Percentiles rank a stretch among this genome's conserved stretches.
These are phyloP conservation scores for Fusarium continuum DNA, from an alignment of 2,329 filamentous ascomycete species.

Conservation along the genomic window DNA sequence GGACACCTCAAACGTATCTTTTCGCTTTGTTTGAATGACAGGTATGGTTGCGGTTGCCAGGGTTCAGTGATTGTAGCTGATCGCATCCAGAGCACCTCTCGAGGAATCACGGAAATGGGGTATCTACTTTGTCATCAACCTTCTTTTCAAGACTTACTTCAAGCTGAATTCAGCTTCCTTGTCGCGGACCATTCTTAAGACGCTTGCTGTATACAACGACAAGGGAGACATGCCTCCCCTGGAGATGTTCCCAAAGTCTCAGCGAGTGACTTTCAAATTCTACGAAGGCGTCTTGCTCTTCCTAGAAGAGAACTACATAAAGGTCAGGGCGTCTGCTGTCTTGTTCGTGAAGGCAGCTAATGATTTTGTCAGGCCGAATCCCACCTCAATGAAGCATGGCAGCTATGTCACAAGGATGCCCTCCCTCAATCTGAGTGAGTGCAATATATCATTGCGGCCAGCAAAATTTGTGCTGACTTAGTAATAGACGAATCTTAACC, in stretches of 20 bases:
- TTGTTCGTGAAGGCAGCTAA: not conserved
- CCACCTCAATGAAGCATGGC: constrained; percentile 81
- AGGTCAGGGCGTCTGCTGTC: constrained; percentile 58
- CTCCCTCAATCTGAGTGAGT: constrained; percentile 81
- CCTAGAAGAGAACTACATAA: constrained; percentile 89
- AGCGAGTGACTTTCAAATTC: constrained; percentile 95
- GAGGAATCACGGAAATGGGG: constrained; percentile 97
- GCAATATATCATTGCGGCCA: not conserved
- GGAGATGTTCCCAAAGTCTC: constrained; percentile 83
- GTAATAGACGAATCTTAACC: constrained; percentile 80
- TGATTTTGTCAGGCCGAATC: constrained; percentile 72
- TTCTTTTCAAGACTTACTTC: constrained; percentile 99
- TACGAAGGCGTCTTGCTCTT: constrained; percentile 95
- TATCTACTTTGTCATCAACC: constrained; percentile 92
- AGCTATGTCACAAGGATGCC: constrained; percentile 78
- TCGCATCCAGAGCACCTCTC: constrained; percentile 68
- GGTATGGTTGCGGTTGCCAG: constrained; percentile 60
- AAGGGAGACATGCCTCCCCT: constrained; percentile 82
- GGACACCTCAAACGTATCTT: constrained; percentile 93
- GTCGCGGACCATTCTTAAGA: constrained; percentile 88
- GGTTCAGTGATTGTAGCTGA: not conserved
- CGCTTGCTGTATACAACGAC: constrained; percentile 76
- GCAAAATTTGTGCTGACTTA: not conserved
- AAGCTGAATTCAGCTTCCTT: constrained; percentile 90
- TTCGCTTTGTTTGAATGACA: constrained; percentile 86